Evolutionary conservation across 2,329 filamentous ascomycete species (phyloP).

Genomic region (Magnaporthiopsis poae): DNA sequence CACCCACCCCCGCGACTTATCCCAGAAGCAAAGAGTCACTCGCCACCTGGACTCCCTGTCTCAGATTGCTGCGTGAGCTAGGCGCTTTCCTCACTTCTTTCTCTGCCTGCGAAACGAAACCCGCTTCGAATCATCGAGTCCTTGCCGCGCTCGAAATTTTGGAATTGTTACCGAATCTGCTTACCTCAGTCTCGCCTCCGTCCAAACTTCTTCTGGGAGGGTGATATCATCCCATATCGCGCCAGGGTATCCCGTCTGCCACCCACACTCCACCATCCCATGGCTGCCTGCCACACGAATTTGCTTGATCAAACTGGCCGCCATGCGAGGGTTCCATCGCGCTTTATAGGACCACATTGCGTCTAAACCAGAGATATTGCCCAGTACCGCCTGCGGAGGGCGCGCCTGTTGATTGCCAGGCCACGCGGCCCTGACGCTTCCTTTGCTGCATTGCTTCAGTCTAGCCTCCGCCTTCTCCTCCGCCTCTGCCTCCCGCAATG

Average conservation of each 20-base stretch:
- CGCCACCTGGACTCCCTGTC: background rate
- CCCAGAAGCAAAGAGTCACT: background rate
- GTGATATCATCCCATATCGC: background rate
- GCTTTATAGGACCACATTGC: background rate
- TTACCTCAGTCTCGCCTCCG: background rate
- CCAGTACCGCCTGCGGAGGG: background rate
- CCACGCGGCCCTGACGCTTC: background rate
- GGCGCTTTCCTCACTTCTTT: background rate
- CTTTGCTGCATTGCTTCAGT: background rate
- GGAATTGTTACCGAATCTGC: background rate
- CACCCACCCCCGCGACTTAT: background rate
- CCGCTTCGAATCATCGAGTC: background rate
- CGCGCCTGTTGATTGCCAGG: background rate
- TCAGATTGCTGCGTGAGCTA: background rate
- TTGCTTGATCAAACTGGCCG: background rate
- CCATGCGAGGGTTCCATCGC: background rate
- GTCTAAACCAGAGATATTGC: background rate
- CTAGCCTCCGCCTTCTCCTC: background rate
- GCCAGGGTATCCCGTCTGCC: background rate
- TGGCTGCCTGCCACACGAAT: background rate
- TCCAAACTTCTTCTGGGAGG: background rate
- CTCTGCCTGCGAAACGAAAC: background rate
- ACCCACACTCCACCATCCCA: background rate
- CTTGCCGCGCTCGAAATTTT: background rate
- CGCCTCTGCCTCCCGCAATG: constrained; percentile 3